Base-by-base conservation (phyloP, 2,329 filamentous ascomycete species). In the Trichoderma koningii region DNA sequence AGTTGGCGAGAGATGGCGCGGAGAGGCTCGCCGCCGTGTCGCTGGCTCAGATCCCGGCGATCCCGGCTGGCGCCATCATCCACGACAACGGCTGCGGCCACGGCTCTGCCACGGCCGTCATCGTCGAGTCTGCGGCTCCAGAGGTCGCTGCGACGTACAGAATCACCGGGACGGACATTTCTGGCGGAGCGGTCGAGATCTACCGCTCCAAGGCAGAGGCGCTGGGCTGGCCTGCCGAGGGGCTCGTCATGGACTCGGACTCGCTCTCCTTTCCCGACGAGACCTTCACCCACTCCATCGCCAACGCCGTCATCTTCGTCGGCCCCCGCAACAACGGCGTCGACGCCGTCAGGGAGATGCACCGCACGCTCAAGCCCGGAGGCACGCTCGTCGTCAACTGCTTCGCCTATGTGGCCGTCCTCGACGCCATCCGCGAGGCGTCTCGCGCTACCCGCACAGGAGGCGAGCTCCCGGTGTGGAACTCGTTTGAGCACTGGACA, bases 71-170 rank as follows among this genome's bases (percentile, higher is more conserved):
- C 26, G 50, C 60, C 41, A 34, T 38, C 30, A 63, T 63, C 19
- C 60, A 63, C 30, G 60, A 63, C 60, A 63, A 63, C 42, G 60
- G 60, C 38, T 63, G 60, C 60, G 60, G 60, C 45, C 26, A 44
- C 15, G 60, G 60, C 6, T 51, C 60, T 41, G 50, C 60, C 19
- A 63, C 60, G n/a, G 51, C 60, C 50, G 41, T 17, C 14, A 63
- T 63, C 42, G 47, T 63, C 41, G 60, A 41, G 38, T 41, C 60
- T 21, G 50, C 30, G 50, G 15, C 60, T 38, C 60, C 50, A 5
- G 60, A 55, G 28, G 60, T 63, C 6, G 50, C 60, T 4, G 50
- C 60, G 28, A 55, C 60, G 12, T 47, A 55, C 14, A n/a, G 34
- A 14, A 63, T 63, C 50, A 63, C 60, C 14, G 60, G 60, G 7